Evolutionary conservation across 331 rosid genomes (phyloP), one percentile per base, ranked within the genome.

Genomic region (Malus hybrid): DNA sequence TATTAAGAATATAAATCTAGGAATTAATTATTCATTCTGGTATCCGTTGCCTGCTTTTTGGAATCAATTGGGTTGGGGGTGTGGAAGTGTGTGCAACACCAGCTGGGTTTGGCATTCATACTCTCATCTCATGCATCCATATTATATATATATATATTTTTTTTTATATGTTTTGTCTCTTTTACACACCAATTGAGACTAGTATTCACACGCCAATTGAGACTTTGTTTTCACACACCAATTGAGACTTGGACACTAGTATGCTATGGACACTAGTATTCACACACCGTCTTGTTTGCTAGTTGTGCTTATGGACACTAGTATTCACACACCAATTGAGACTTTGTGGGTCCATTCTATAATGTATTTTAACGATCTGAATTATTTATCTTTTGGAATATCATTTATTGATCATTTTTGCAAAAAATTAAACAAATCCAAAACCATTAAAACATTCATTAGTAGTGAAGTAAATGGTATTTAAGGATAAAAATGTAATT

Each of bases 31-130:
- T 22, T 59, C 14, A 19, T 62, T 39, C 34, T 19, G 65, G 18
- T 65, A 31, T 31, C 61, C 48, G 48, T 52, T 46, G 64, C 54
- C 18, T 55, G 14, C 1, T 3, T 32, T 52, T 52, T 46, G 73
- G 32, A 27, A 27, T 46, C 59, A 27, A 46, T 69, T 22, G 31
- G 19, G 73, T 29, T 15, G 27, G 20, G 65, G 13, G 42, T 67
- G 5, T 66, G 16, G 79, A 67, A 42, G 65, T 76, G n/a, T 31
- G 73, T 67, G 79, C 48, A 76, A 54, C 57, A 22, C 65, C 56
- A 66, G 66, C 34, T 65, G 65, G 64, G 19, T 65, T 33, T 69
- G 16, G 62, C 7, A 15, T 18, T 48, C 24, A 27, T 16, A 6
- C 15, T 70, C 62, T 1, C 2, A 62, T 62, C 67, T 6, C 67